Evolutionary conservation across 257 asterid species (phyloP).

Genomic region (Verbena officinalis): DNA sequence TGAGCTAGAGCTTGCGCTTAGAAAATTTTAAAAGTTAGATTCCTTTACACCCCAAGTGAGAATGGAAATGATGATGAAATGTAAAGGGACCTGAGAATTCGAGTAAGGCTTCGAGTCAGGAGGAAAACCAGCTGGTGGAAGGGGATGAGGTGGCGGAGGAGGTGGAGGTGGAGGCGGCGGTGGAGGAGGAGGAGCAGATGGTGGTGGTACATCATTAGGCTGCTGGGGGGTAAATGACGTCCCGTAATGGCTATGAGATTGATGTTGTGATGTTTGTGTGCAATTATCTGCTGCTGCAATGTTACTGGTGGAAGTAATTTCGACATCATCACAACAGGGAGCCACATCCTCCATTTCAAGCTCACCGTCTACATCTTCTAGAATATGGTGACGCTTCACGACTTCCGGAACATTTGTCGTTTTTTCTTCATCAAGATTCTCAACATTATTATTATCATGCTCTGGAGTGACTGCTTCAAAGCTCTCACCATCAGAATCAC

Average conservation of each 20-base stretch:
- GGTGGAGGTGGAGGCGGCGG: constrained; percentile 43
- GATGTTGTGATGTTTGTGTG: constrained; percentile 38
- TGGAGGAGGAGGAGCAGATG: constrained; percentile 59
- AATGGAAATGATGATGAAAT: no score
- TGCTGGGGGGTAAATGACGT: constrained; percentile 29
- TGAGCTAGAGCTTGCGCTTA: no score
- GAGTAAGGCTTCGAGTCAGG: constrained; percentile 46
- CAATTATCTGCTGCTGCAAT: constrained; percentile 34
- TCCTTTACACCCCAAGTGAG: no score
- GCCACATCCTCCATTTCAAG: constrained; percentile 98
- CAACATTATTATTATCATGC: constrained; percentile 47
- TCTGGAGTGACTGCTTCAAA: constrained; percentile 96
- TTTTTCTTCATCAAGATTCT: constrained; percentile 46
- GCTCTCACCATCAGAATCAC: constrained; percentile 89
- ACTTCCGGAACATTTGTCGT: constrained; percentile 30
- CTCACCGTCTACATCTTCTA: constrained; percentile 94
- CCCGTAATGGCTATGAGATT: constrained; percentile 37
- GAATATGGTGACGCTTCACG: constrained; percentile 74
- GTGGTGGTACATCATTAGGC: constrained; percentile 42
- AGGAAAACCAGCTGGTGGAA: constrained; percentile 37
- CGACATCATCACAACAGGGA: constrained; percentile 59
- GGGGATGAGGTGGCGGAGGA: constrained; percentile 37
- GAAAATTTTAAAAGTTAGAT: no score
- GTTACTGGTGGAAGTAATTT: constrained; percentile 45
- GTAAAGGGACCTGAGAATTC: constrained; percentile 51